Conservation (phyloP, 257 asterid genomes). For the Solanum sitiens region DNA sequence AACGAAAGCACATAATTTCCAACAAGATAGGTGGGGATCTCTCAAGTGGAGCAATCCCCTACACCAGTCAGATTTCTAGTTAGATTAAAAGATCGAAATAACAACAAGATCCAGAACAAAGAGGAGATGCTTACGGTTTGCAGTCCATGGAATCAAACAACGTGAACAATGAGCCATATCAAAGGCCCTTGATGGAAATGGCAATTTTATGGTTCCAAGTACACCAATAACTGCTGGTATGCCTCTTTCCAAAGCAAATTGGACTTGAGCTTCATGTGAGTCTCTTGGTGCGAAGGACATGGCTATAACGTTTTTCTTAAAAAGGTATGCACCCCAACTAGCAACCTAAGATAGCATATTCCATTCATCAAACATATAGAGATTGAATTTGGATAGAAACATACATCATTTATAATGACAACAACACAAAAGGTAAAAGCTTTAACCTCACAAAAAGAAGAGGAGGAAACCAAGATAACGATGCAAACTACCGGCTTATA, state of each 20-base stretch:
- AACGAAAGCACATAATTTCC: neutral
- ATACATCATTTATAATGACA: neutral
- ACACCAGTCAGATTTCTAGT: neutral
- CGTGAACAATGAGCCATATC: conserved; percentile 43
- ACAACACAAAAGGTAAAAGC: neutral
- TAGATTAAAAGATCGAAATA: neutral
- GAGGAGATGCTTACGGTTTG: conserved; percentile 16
- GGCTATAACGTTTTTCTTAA: conserved; percentile 10
- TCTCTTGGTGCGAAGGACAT: conserved; percentile 16
- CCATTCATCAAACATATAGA: neutral
- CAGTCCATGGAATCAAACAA: conserved; percentile 33
- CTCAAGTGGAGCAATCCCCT: neutral
- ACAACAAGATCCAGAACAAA: neutral
- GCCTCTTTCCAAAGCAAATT: conserved; percentile 13
- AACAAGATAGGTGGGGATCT: neutral
- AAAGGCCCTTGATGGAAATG: conserved; percentile 9
- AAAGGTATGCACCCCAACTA: conserved; percentile 19
- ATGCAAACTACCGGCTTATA: neutral
- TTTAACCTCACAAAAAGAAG: neutral
- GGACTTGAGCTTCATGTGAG: conserved; percentile 16
- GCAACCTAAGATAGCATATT: conserved; percentile 9
- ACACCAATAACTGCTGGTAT: conserved; percentile 15
- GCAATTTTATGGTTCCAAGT: conserved; percentile 12
- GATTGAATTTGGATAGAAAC: neutral
- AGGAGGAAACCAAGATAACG: neutral